These are phyloP conservation scores for Hirschioporus abietinus DNA, from an alignment of 768 basidiomycete genomes.

Conservation along the genomic window DNA sequence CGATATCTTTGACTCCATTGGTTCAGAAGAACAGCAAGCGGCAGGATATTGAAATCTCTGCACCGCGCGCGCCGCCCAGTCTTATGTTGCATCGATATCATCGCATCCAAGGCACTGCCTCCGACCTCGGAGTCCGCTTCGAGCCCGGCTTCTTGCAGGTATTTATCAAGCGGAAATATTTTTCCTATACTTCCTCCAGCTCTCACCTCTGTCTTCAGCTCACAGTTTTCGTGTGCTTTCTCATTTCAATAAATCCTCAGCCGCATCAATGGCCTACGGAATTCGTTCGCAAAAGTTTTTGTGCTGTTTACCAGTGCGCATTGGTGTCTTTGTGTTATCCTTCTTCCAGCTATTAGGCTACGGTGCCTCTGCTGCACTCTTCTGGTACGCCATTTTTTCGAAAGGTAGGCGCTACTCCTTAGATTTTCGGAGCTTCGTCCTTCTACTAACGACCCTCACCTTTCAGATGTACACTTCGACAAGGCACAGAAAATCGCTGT, in stretches of 20 bases:
- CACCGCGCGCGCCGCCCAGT: too few species aligned
- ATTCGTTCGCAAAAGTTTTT: background rate
- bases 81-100: background rate
- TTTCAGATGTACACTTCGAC: background rate
- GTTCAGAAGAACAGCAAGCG: background rate
- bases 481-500: slow-evolving; percentile 3
- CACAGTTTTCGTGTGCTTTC: background rate
- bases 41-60: background rate
- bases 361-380: background rate
- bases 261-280: background rate
- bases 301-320: slow-evolving; percentile 3
- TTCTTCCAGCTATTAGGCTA: background rate
- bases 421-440: background rate
- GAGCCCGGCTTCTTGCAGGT: background rate
- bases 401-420: background rate
- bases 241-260: background rate
- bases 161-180: background rate
- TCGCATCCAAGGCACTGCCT: background rate
- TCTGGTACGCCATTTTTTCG: background rate
- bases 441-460: background rate
- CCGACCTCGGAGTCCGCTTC: too few species aligned
- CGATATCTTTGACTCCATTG: background rate
- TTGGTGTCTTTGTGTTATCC: background rate
- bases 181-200: background rate
- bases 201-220: background rate